Conservation (phyloP, 2,329 filamentous ascomycete species). For the Verticillium klebahnii region DNA sequence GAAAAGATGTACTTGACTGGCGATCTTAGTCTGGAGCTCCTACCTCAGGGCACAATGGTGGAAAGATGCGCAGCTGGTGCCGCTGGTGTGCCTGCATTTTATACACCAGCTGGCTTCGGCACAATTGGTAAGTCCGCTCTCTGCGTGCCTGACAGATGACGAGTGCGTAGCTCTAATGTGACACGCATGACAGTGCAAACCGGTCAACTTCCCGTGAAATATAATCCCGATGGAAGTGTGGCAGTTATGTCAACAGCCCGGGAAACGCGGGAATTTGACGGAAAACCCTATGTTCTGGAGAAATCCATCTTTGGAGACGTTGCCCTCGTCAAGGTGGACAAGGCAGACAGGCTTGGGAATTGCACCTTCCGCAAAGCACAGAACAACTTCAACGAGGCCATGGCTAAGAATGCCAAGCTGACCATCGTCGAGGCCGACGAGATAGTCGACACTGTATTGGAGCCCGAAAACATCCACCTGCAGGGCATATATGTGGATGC, state of each 20-base stretch:
- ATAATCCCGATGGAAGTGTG: conserved; percentile 73
- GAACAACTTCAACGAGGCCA: conserved; percentile 90
- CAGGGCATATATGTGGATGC: conserved; percentile 89
- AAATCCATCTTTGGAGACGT: conserved; percentile 86
- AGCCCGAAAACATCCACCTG: conserved; percentile 77
- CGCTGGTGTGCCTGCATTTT: conserved; percentile 88
- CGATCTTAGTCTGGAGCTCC: conserved; percentile 83
- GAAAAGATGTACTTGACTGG: conserved; percentile 87
- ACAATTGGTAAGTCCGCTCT: conserved; percentile 49
- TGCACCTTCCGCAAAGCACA: conserved; percentile 83
- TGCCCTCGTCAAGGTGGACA: conserved; percentile 89
- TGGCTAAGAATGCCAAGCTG: conserved; percentile 86
- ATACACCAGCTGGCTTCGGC: conserved; percentile 80
- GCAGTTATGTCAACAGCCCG: conserved; percentile 72
- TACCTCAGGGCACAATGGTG: conserved; percentile 85
- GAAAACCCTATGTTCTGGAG: conserved; percentile 86
- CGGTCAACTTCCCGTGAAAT: conserved; percentile 78
- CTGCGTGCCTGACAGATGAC: not conserved
- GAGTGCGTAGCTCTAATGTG: not conserved
- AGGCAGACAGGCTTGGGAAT: conserved; percentile 88
- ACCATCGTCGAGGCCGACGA: conserved; percentile 92
- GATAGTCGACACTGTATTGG: conserved; percentile 84
- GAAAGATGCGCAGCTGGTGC: conserved; percentile 85
- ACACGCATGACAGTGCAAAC: conserved; percentile 62
- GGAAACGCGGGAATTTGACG: conserved; percentile 87